Base-by-base conservation (phyloP, 1,284 basidiomycete genomes). In the Takashimella tepidaria region DNA sequence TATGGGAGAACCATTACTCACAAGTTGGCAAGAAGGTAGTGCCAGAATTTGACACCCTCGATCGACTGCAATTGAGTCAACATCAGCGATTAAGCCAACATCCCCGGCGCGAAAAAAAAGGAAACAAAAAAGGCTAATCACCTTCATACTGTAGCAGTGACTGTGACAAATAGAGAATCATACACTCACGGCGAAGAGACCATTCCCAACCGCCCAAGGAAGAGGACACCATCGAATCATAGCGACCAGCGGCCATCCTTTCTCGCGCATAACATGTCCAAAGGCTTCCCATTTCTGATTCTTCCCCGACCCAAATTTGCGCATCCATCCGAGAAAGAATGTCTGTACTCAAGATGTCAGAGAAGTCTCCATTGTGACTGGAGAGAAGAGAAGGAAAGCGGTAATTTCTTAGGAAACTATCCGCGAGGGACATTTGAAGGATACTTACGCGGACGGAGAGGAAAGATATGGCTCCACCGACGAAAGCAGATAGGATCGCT, bases 221-320 rank as follows among this genome's bases (percentile, higher is more conserved):
- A 76, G 54, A 5, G 74, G 74, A 51, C 73, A 75, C 57, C 68
- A 76, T 8, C 74, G 55, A 51, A 76, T 75, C 73, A 76, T 75
- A 49, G 71, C 68, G 42, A 76, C 64, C 23, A 76, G 58, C 1
- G 70, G 67, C 21, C 66, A 57, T 1, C 74, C 74, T 51, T 71
- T 71, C n/a, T 65, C 65, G n/a, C 59, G 54, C 67, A 76, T 72
- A 51, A 76, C 74, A 48, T 71, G 67, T 1, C 66, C 69, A 50
- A 76, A 76, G 5, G 74, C 74, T 26, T 71, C 68, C 72, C 72
- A 76, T 51, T 73, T 70, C 47, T 69, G 64, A 48, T 68, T 72
- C 55, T 64, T 61, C 42, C 63, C 56, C 11, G 59, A 49, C 5
- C 64, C 66, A 47, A 68, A 66, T 23, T 47, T 45, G 44, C 61